phyloP scores from a whole-genome alignment of 352 stramenopile genomes.

The Globisporangium parvum region DNA sequence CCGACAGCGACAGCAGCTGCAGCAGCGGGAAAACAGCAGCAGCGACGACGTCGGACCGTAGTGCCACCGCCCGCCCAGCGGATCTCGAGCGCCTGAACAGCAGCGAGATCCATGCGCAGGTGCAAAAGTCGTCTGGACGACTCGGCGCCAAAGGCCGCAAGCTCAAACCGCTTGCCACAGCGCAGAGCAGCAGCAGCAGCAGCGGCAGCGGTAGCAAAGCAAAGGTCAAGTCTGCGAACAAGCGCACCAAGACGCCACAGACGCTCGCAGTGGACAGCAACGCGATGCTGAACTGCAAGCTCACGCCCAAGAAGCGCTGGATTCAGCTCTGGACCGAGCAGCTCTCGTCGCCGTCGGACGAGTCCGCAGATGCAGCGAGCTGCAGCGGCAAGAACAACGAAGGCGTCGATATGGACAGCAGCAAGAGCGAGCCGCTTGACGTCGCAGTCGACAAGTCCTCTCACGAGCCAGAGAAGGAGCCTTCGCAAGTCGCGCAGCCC shows the following conservation, averaged over 20 bases:
- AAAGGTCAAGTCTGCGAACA: constrained; percentile 14
- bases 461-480: constrained; percentile 10
- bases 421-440: background rate
- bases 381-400: background rate
- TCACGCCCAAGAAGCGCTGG: constrained; percentile 77
- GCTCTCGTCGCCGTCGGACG: constrained; percentile 17
- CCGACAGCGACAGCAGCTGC: constrained; percentile 6
- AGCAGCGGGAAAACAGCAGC: background rate
- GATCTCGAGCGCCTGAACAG: constrained; percentile 14
- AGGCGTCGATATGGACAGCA: background rate
- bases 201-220: background rate
- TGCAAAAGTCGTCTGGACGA: constrained; percentile 12
- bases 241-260: constrained; percentile 7
- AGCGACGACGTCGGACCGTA: background rate
- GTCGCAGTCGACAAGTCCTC: background rate
- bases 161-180: constrained; percentile 28
- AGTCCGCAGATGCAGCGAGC: background rate
- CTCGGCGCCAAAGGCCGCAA: constrained; percentile 28
- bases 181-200: background rate
- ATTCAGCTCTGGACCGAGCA: constrained; percentile 68
- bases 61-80: background rate
- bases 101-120: constrained; percentile 21
- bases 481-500: constrained; percentile 1
- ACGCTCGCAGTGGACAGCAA: constrained; percentile 6
- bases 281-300: constrained; percentile 19